Percentiles rank a stretch among this genome's conserved stretches.
Conservation (phyloP, 805 yeast genomes). For the Cyberlindnera amylophila region DNA sequence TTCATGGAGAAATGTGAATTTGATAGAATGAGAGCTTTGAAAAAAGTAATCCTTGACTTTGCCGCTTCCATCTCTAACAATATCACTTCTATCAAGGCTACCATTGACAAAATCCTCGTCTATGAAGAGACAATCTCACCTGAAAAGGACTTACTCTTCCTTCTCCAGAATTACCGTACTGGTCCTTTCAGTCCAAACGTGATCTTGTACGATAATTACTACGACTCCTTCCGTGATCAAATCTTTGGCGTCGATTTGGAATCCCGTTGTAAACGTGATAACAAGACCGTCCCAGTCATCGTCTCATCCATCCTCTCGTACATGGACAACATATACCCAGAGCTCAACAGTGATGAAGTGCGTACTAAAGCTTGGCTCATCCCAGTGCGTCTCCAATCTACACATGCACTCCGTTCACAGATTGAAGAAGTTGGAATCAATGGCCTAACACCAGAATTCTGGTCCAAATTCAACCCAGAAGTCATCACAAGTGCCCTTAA, state of each 20-base stretch:
- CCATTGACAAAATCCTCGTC: conserved; percentile 57
- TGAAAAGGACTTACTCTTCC: conserved; percentile 56
- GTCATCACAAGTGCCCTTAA: conserved; percentile 66
- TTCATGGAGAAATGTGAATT: conserved; percentile 82
- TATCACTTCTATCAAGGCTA: conserved; percentile 51
- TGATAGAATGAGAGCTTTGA: conserved; percentile 72
- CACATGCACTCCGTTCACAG: conserved; percentile 58
- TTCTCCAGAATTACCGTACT: conserved; percentile 65
- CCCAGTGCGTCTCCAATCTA: conserved; percentile 55
- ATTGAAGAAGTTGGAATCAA: conserved; percentile 52
- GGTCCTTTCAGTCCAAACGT: conserved; percentile 76
- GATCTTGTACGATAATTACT: conserved; percentile 73
- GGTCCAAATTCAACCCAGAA: conserved; percentile 43
- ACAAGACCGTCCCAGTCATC: conserved; percentile 66
- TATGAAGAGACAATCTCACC: conserved; percentile 74
- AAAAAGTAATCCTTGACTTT: conserved; percentile 71
- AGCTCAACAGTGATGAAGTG: conserved; percentile 60
- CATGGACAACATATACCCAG: conserved; percentile 71
- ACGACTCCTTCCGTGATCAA: conserved; percentile 61
- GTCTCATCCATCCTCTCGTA: conserved; percentile 59
- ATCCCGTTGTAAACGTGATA: conserved; percentile 65
- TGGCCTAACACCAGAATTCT: conserved; percentile 25
- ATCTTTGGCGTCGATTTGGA: conserved; percentile 79
- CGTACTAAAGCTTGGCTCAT: conserved; percentile 66
- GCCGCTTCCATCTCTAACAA: conserved; percentile 61